phyloP scores from a whole-genome alignment of 306 rosid genomes.

The Inga oerstediana region DNA sequence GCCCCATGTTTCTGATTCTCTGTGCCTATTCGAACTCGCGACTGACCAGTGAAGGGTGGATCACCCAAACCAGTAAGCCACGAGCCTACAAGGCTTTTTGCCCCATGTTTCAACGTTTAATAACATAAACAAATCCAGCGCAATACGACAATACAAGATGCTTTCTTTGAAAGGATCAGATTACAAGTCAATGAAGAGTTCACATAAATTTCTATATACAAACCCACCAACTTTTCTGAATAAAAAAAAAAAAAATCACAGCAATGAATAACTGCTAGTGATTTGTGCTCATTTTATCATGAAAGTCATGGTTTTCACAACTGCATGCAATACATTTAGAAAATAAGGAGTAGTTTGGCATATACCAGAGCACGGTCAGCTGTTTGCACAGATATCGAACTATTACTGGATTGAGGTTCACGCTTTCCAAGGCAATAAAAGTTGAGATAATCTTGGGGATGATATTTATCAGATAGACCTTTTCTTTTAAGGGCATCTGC shows the following conservation, averaged over 20 bases:
- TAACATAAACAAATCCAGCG: background rate
- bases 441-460: slow-evolving; percentile 70
- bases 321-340: slow-evolving; percentile 23
- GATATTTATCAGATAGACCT: slow-evolving; percentile 51
- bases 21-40: too few species aligned
- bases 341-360: slow-evolving; percentile 1
- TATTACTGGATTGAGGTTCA: slow-evolving; percentile 35
- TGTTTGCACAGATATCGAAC: slow-evolving; percentile 15
- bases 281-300: background rate
- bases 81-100: too few species aligned
- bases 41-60: too few species aligned
- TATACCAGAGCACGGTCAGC: slow-evolving; percentile 64
- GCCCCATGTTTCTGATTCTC: background rate
- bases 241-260: background rate
- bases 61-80: too few species aligned
- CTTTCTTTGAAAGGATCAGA: background rate
- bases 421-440: slow-evolving; percentile 77
- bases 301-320: background rate
- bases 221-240: background rate
- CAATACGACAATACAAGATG: background rate
- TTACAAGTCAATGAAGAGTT: background rate
- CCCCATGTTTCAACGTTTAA: background rate
- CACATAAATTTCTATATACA: slow-evolving; percentile 1
- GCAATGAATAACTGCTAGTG: background rate
- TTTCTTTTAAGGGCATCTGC: slow-evolving; percentile 55